Base-by-base conservation (phyloP, 1,139 yeast species). In the Yamadazyma atlantica region DNA sequence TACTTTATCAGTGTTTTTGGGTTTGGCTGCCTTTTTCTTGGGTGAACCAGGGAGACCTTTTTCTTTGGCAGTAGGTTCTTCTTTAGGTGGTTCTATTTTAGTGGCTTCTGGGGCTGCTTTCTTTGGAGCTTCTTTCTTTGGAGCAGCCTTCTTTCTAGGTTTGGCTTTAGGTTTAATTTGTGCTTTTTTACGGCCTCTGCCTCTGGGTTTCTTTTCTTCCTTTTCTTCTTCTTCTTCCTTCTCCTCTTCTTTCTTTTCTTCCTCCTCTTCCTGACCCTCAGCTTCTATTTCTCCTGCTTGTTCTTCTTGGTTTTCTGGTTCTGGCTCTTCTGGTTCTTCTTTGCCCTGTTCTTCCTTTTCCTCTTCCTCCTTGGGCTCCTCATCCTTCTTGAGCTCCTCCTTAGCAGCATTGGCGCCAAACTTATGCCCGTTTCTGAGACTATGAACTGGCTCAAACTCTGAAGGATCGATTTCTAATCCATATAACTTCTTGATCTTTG, bases 401-500 rank as follows among this genome's bases (percentile, higher is more conserved):
- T n/a, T n/a, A n/a, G n/a, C n/a, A n/a, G n/a, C n/a, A n/a, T n/a
- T n/a, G n/a, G n/a, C 31, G 3, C 61, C 61, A 41, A 43, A 56
- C 3, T 21, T 41, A 29, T 51, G 51, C 2, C 62, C 61, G 42
- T 55, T 57, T 36, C 64, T 43, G 19, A 59, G 39, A 3, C 53
- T 43, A 33, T 55, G 52, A 3, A 35, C 38, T 3, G 60, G 55
- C 34, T 51, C 57, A 9, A 60, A 32, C n/a, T 38, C 43, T 6
- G 42, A 44, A 4, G 46, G 44, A 15, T 49, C 43, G n/a, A 57
- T 39, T 21, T 57, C 61, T 28, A 59, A 44, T 1, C 63, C 61
- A 19, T 52, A 38, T 1, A 58, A 35, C 36, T 37, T 49, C 24
- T 41, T 42, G 14, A 37, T 37, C 32, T 27, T 29, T 17, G 32